phyloP scores from a whole-genome alignment of 2,329 filamentous ascomycete genomes.

The Sclerotinia nivalis region DNA sequence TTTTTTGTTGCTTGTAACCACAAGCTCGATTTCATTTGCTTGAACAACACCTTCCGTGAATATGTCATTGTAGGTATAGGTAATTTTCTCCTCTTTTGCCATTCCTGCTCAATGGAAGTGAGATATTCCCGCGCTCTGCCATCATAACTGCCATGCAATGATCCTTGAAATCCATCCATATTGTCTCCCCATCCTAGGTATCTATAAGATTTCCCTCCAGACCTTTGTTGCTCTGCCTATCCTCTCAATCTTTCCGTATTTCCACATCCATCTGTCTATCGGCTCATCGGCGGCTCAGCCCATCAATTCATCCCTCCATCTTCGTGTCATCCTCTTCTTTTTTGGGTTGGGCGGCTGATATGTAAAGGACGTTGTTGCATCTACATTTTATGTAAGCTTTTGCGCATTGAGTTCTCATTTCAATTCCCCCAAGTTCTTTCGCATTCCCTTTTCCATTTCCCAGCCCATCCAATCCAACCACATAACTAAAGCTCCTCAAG shows the following conservation, averaged over 20 bases:
- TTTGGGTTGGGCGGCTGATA: slow-evolving; percentile 59
- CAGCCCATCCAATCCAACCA: not conserved
- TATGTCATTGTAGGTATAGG: slow-evolving; percentile 28
- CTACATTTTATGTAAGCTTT: slow-evolving; percentile 46
- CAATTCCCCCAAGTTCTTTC: not conserved
- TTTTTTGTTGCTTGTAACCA: slow-evolving; percentile 6
- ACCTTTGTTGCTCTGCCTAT: not conserved
- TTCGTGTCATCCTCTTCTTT: slow-evolving; percentile 53
- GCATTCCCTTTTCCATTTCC: not conserved
- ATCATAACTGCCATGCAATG: not conserved
- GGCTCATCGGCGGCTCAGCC: not conserved
- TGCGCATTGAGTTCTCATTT: not conserved
- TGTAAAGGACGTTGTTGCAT: slow-evolving; percentile 98
- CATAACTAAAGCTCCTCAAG: not conserved
- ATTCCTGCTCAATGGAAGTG: not conserved
- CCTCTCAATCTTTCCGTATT: not conserved
- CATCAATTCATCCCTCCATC: slow-evolving; percentile 51
- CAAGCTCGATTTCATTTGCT: slow-evolving; percentile 31
- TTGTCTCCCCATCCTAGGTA: not conserved
- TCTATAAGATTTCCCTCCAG: not conserved
- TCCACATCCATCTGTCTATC: slow-evolving; percentile 19
- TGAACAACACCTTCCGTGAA: slow-evolving; percentile 37
- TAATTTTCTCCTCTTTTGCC: slow-evolving; percentile 16
- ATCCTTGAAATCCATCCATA: not conserved
- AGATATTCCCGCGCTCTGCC: not conserved